Conservation (phyloP, 768 basidiomycete genomes). For the Mycena rebaudengoi region DNA sequence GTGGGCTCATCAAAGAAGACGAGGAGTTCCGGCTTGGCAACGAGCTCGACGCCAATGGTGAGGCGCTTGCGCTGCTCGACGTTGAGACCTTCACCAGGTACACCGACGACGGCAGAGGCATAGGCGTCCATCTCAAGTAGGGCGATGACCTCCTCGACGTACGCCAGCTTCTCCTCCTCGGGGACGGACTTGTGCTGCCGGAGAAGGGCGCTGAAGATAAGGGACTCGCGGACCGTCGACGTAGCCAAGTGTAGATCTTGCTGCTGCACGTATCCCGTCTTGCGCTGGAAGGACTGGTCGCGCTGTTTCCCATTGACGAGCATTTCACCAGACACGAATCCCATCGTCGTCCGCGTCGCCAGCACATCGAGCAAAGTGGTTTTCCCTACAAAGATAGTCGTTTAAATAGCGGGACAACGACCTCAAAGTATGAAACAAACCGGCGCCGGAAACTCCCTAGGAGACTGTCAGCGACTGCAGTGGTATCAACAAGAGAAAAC, state of each 20-base stretch:
- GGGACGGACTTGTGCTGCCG: constrained; percentile 52
- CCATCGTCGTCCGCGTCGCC: constrained; percentile 56
- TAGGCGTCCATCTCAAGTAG: constrained; percentile 56
- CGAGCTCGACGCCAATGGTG: constrained; percentile 64
- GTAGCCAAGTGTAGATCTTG: constrained; percentile 57
- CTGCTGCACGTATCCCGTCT: constrained; percentile 59
- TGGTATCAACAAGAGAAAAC: background rate
- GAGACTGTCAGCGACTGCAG: background rate
- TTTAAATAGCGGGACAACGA: background rate
- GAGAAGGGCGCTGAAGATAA: constrained; percentile 55
- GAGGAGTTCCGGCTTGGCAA: constrained; percentile 59
- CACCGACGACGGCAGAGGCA: constrained; percentile 57
- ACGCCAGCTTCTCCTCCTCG: constrained; percentile 52
- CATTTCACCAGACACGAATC: constrained; percentile 56
- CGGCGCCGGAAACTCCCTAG: constrained; percentile 21
- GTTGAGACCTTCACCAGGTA: constrained; percentile 44
- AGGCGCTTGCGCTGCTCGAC: constrained; percentile 57
- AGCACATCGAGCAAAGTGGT: constrained; percentile 55
- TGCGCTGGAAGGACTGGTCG: constrained; percentile 50
- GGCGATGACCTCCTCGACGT: constrained; percentile 56
- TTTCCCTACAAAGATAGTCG: constrained; percentile 32
- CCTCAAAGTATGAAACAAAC: background rate
- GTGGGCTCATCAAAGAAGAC: constrained; percentile 72
- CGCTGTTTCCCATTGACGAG: constrained; percentile 46
- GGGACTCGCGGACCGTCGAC: constrained; percentile 56